These are phyloP conservation scores for Erythrophleum fordii DNA, from an alignment of 306 rosid species.

Conservation along the genomic window DNA sequence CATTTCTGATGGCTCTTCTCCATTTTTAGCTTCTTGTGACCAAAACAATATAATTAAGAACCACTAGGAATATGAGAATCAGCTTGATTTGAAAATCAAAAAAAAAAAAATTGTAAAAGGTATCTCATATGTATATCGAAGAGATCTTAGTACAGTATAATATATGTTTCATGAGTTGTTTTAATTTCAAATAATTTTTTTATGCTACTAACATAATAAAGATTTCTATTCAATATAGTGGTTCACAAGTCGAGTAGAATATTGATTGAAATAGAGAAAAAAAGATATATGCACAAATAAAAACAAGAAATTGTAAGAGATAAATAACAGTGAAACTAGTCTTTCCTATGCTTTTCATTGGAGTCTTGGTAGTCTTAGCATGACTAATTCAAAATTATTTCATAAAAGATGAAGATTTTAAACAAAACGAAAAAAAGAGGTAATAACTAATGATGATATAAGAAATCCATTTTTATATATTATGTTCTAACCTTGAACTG, in stretches of 20 bases:
- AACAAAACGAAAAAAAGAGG: too few species aligned
- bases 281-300: too few species aligned
- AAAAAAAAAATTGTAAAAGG: too few species aligned
- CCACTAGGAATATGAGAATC: not conserved
- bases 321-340: not conserved
- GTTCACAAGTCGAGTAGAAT: too few species aligned
- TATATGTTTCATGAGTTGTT: too few species aligned
- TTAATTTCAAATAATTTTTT: not conserved
- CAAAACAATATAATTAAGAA: not conserved
- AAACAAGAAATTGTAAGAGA: not conserved
- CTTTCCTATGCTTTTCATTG: not conserved
- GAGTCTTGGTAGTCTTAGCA: not conserved
- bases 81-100: not conserved
- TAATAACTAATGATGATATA: too few species aligned
- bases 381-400: not conserved
- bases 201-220: not conserved
- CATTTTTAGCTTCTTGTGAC: not conserved
- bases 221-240: not conserved
- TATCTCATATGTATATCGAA: too few species aligned
- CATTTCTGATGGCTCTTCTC: not conserved
- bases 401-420: too few species aligned
- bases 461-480: not conserved
- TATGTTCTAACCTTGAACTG: slow-evolving; percentile 37
- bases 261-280: too few species aligned
- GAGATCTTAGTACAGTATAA: too few species aligned